A percentile compares a stretch with the other conserved stretches of the same genome.
Evolutionary conservation across 768 basidiomycete genomes (phyloP).

Genomic region (Termitomyces sp.): DNA sequence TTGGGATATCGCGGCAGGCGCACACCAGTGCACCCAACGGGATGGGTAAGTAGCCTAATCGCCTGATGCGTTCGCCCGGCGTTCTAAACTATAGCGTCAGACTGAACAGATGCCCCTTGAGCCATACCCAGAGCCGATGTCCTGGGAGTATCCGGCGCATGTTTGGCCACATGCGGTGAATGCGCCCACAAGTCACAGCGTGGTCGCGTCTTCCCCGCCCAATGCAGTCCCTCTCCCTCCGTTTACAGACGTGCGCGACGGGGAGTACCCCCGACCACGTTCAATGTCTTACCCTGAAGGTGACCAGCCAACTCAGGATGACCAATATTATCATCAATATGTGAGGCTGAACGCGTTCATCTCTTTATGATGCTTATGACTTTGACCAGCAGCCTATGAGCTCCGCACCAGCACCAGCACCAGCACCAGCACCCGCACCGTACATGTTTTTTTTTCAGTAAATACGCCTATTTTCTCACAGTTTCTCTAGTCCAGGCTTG

Average conservation of each 20-base stretch:
- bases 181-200: not conserved
- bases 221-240: not conserved
- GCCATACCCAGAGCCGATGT: not conserved
- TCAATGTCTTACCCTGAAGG: slow-evolving; percentile 2
- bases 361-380: not conserved
- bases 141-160: slow-evolving; percentile 9
- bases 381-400: not conserved
- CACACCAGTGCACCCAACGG: not conserved
- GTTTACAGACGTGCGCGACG: not conserved
- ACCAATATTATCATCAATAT: slow-evolving; percentile 8
- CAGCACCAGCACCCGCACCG: not conserved
- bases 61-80: not conserved
- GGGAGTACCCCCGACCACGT: not conserved
- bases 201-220: not conserved
- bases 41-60: not conserved
- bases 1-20: slow-evolving; percentile 5
- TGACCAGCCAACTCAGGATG: slow-evolving; percentile 7
- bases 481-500: slow-evolving; percentile 1
- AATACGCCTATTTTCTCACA: not conserved
- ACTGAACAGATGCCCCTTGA: not conserved
- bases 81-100: not conserved
- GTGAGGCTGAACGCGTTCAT: not conserved
- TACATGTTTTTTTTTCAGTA: not conserved
- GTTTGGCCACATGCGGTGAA: slow-evolving; percentile 4
- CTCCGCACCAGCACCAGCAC: not conserved